phyloP scores from a whole-genome alignment of 345 rosid genomes.

The Rhodamnia argentea region DNA sequence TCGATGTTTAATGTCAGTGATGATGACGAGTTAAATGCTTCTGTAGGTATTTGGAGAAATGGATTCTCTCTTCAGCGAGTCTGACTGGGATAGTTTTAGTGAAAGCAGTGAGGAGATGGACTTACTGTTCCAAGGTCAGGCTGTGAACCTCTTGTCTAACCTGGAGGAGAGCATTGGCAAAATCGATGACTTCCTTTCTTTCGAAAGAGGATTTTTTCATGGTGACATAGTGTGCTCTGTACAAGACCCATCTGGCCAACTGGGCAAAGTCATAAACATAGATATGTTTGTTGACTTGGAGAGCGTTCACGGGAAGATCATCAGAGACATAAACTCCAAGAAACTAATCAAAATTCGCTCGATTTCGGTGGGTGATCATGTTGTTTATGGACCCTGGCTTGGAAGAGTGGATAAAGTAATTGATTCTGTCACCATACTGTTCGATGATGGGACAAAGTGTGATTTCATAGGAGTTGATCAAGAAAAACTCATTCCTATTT shows the following conservation, averaged over 20 bases:
- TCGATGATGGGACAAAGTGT: slow-evolving; percentile 67
- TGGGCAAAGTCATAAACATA: slow-evolving; percentile 57
- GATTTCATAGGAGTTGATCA: slow-evolving; percentile 49
- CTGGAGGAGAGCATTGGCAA: slow-evolving; percentile 78
- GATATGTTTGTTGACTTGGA: slow-evolving; percentile 59
- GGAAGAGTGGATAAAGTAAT: slow-evolving; percentile 62
- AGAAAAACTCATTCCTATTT: slow-evolving; percentile 48
- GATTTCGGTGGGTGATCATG: slow-evolving; percentile 68
- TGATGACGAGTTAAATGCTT: neutral
- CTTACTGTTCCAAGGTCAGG: slow-evolving; percentile 43
- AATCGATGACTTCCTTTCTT: slow-evolving; percentile 82
- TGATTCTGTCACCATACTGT: slow-evolving; percentile 48
- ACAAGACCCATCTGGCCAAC: slow-evolving; percentile 63
- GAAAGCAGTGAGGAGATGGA: slow-evolving; percentile 73
- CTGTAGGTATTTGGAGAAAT: slow-evolving; percentile 20
- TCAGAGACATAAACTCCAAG: slow-evolving; percentile 50
- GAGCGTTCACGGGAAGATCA: slow-evolving; percentile 37
- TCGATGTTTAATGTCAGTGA: neutral
- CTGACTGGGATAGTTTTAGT: slow-evolving; percentile 87
- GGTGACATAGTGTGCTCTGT: slow-evolving; percentile 72
- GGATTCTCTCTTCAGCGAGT: slow-evolving; percentile 53
- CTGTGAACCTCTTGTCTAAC: slow-evolving; percentile 62
- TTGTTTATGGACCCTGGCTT: slow-evolving; percentile 67
- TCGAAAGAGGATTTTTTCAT: slow-evolving; percentile 57
- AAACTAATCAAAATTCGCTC: slow-evolving; percentile 46